A percentile compares a stretch with the other conserved stretches of the same genome.
These are phyloP conservation scores for Trypanosoma cruzi DNA, from an alignment of 208 protist genomes.

Conservation along the genomic window DNA sequence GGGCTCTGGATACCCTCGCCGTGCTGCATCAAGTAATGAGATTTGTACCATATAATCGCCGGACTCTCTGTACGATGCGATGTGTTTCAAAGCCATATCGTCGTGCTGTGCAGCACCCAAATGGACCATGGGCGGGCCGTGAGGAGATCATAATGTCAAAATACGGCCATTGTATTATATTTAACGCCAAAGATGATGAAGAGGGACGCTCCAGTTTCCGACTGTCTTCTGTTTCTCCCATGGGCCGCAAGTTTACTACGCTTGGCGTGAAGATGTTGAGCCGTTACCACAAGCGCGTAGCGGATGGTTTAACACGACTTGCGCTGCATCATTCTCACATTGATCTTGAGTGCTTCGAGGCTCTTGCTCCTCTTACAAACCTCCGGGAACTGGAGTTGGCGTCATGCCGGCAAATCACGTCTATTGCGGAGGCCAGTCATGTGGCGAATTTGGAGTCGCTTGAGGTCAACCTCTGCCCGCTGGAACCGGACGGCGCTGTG, in stretches of 20 bases:
- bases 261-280: conserved; percentile 64
- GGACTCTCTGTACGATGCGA: conserved; percentile 75
- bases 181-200: conserved; percentile 77
- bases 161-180: conserved; percentile 78
- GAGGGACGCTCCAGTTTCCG: conserved; percentile 62
- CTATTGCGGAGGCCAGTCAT: conserved; percentile 49
- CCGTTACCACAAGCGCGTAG: conserved; percentile 65
- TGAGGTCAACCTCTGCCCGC: conserved; percentile 68
- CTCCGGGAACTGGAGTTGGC: conserved; percentile 74
- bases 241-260: conserved; percentile 78
- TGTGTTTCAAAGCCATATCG: conserved; percentile 82
- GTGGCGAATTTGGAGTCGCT: conserved; percentile 56
- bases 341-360: conserved; percentile 70
- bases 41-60: conserved; percentile 87
- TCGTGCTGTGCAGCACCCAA: conserved; percentile 66
- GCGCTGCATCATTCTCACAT: conserved; percentile 73
- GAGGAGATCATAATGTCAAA: conserved; percentile 82
- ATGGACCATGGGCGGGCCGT: conserved; percentile 63
- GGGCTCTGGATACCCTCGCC: conserved; percentile 55
- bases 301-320: conserved; percentile 70
- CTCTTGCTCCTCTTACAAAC: conserved; percentile 48
- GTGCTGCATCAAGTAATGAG: conserved; percentile 73
- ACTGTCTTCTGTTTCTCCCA: conserved; percentile 69
- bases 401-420: conserved; percentile 66
- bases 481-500: conserved; percentile 62